Base-by-base conservation (phyloP, 2,329 filamentous ascomycete genomes). In the Cryphonectria carpinicola region DNA sequence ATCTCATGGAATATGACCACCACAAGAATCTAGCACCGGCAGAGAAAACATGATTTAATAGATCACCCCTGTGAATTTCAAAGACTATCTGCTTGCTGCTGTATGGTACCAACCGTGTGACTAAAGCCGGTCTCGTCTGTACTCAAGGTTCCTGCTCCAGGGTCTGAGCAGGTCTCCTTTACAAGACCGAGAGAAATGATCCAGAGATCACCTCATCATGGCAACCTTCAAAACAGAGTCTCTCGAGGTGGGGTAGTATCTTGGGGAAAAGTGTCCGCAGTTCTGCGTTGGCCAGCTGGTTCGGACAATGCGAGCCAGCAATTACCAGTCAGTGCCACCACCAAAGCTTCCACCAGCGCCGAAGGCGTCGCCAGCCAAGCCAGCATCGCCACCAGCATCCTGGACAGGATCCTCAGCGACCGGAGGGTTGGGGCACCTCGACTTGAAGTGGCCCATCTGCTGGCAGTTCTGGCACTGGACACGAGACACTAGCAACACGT, bases 401-500 rank as follows among this genome's bases (percentile, higher is more conserved):
- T 54, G 62, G 43, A 61, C 65, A 43, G 52, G 63, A 22, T 76
- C 76, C 61, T 80, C 77, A 32, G 76, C 71, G n/a, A 73, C 76
- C 28, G 71, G 73, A 14, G 78, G 76, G 56, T 81, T 80, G 32
- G 74, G 77, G 78, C 84, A 85, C 69, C 76, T 74, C 65, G 79
- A 78, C 74, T 81, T 81, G 73, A 77, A 82, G 73, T 85, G 83
- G 4, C 83, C 84, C 77, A 80, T 82, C 78, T 85, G 75, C 65
- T 82, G 79, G 74, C 89, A 91, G 78, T 89, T 89, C 68, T 77
- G 80, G 80, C 89, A 91, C 78, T 88, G 86, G 71, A 90, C 82
- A 10, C 86, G 84, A n/a, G 83, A 81, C 61, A 82, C 85, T 84
- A 13, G 32, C 74, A 28, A 46, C 58, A 66, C 10, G n/a, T 60